Evolutionary conservation across 176 grass and related monocot genomes (phyloP), one percentile per base, ranked within the genome.

Genomic region (Typha latifolia): DNA sequence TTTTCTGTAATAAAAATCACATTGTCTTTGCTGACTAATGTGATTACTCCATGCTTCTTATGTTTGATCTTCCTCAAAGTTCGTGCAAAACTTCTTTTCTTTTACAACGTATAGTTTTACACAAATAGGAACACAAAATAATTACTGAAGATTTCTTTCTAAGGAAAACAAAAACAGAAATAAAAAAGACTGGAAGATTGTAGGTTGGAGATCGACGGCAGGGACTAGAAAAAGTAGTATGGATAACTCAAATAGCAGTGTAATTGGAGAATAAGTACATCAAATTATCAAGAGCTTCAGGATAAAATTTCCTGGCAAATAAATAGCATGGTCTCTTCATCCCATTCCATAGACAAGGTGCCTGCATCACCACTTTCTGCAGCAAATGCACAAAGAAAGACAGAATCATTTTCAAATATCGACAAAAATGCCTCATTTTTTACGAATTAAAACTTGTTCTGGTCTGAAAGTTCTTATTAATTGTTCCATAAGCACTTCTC

Each of bases 281-380:
- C 50, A 90, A 66, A 34, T 82, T 79, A 56, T 82, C 74, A 69
- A 90, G 81, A 69, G 86, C 70, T 70, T 90, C 82, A 47, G 79
- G 86, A 34, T 85, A 85, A 73, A 90, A 90, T 69, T 90, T 90
- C 64, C 86, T 84, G 3, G 79, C 86, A 73, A 90, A 90, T 57
- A 90, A 74, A 66, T 85, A 90, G 61, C 86, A 90, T 2, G 86
- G 82, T 69, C 82, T 79, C 79, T 72, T 75, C 69, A 66, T 72
- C 53, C 86, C 86, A 55, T 89, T 89, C 86, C 86, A 89, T 67
- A 89, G 49, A 65, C 86, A 89, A 72, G 86, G 86, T 3, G 51
- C 79, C 63, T 69, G 12, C 10, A 61, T 89, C 55, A 69, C 72
- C 31, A 89, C 64, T 82, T 69, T 89, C 86, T 89, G 86, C 64